A percentile compares a stretch with the other conserved stretches of the same genome.
Evolutionary conservation across 257 asterid genomes (phyloP).

Genomic region (Parsonsia alboflavescens): DNA sequence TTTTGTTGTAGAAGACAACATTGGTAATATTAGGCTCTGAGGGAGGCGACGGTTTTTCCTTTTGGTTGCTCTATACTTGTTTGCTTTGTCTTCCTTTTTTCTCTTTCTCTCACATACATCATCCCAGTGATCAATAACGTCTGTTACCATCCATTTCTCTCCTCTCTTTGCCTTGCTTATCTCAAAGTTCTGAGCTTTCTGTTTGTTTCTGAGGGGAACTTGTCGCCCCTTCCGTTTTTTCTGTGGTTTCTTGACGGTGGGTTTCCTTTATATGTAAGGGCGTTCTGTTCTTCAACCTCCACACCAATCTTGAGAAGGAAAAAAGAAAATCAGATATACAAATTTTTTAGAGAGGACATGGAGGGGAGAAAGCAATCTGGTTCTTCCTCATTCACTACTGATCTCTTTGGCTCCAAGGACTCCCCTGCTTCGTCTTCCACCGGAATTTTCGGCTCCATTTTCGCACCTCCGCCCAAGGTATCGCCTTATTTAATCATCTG

Average conservation of each 20-base stretch:
- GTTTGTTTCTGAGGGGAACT: slow-evolving; percentile 21
- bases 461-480: slow-evolving; percentile 66
- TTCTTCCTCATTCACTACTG: slow-evolving; percentile 77
- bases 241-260: slow-evolving; percentile 54
- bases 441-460: slow-evolving; percentile 57
- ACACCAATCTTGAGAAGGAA: background rate
- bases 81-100: slow-evolving; percentile 17
- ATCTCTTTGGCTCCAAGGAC: slow-evolving; percentile 78
- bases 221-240: slow-evolving; percentile 37
- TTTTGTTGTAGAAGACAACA: no score
- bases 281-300: slow-evolving; percentile 14
- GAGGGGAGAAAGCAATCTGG: slow-evolving; percentile 60
- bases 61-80: slow-evolving; percentile 22
- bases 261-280: slow-evolving; percentile 36
- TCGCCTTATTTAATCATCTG: background rate
- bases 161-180: slow-evolving; percentile 16
- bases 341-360: slow-evolving; percentile 30
- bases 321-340: background rate
- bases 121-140: slow-evolving; percentile 39
- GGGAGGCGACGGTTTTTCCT: slow-evolving; percentile 22
- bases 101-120: slow-evolving; percentile 17
- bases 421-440: slow-evolving; percentile 43
- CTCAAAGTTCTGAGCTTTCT: slow-evolving; percentile 7
- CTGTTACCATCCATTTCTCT: slow-evolving; percentile 27
- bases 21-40: background rate